Evolutionary conservation across 2,329 filamentous ascomycete species (phyloP).

Genomic region (Aspergillus vadensis): DNA sequence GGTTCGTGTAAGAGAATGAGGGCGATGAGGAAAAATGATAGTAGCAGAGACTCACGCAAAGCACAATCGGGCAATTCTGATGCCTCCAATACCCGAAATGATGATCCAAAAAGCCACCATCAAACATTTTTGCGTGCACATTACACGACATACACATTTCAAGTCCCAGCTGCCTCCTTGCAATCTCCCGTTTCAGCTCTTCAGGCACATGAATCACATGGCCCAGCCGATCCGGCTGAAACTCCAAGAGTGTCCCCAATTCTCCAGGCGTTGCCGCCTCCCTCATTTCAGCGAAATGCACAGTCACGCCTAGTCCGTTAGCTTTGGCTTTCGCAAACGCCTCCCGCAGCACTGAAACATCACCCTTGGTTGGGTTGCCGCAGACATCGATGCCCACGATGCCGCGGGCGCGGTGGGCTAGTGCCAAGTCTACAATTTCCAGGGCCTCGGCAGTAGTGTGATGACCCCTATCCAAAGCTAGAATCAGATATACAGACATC

Average conservation of each 20-base stretch:
- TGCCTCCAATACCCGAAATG: conserved; percentile 75
- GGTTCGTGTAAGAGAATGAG: background rate
- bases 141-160: conserved; percentile 83
- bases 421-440: conserved; percentile 66
- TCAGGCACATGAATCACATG: conserved; percentile 77
- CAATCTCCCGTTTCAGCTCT: conserved; percentile 59
- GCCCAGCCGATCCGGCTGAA: conserved; percentile 68
- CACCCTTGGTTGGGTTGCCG: conserved; percentile 68
- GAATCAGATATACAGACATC: conserved; percentile 67
- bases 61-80: conserved; percentile 61
- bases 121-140: conserved; percentile 72
- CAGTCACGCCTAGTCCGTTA: conserved; percentile 63
- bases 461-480: conserved; percentile 72
- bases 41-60: conserved; percentile 62
- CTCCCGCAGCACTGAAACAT: conserved; percentile 60
- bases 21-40: background rate
- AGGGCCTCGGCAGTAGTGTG: conserved; percentile 59
- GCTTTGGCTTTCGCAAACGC: conserved; percentile 61
- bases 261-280: conserved; percentile 61
- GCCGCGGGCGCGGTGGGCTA: conserved; percentile 53
- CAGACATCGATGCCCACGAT: conserved; percentile 78
- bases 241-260: conserved; percentile 65
- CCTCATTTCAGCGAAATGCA: conserved; percentile 76
- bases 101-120: conserved; percentile 66
- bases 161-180: conserved; percentile 59